Conservation (phyloP, 495 filamentous ascomycete genomes). For the Hyaloscypha finlandica region DNA sequence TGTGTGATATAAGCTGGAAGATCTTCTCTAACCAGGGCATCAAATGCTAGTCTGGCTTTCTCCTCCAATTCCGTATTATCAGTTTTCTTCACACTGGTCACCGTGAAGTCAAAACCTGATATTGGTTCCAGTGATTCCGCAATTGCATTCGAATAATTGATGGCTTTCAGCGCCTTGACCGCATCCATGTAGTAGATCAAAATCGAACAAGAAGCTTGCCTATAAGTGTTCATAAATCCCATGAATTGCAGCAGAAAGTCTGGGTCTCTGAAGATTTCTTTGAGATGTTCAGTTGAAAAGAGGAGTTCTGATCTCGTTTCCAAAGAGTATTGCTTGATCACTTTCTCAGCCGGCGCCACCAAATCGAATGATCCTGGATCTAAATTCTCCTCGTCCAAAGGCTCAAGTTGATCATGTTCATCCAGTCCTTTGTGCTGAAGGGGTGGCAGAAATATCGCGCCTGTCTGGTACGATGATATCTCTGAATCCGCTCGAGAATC, state of each 20-base stretch:
- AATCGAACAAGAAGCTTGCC: conserved; percentile 63
- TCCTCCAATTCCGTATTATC: conserved; percentile 57
- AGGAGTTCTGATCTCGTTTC: conserved; percentile 63
- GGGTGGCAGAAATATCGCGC: conserved; percentile 40
- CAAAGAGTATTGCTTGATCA: conserved; percentile 45
- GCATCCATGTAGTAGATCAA: conserved; percentile 73
- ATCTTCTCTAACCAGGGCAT: conserved; percentile 62
- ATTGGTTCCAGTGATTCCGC: conserved; percentile 53
- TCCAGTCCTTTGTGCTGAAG: conserved; percentile 37
- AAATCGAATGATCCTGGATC: conserved; percentile 57
- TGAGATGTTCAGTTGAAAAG: conserved; percentile 66
- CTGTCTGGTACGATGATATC: conserved; percentile 27
- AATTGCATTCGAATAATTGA: conserved; percentile 69
- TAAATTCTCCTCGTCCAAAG: conserved; percentile 48
- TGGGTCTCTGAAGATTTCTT: conserved; percentile 63
- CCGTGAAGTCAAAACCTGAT: conserved; percentile 46
- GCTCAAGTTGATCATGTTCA: conserved; percentile 49
- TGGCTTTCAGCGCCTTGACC: conserved; percentile 67
- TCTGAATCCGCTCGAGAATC: conserved; percentile 12
- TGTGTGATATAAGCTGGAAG: conserved; percentile 72
- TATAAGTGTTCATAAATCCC: conserved; percentile 61
- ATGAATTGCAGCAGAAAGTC: conserved; percentile 62
- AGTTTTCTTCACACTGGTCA: conserved; percentile 45
- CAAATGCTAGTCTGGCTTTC: conserved; percentile 59
- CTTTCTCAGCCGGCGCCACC: conserved; percentile 39